Evolutionary conservation across 2,329 filamentous ascomycete species (phyloP), one percentile per base, ranked within the genome.

Genomic region (Xylaria sp.): DNA sequence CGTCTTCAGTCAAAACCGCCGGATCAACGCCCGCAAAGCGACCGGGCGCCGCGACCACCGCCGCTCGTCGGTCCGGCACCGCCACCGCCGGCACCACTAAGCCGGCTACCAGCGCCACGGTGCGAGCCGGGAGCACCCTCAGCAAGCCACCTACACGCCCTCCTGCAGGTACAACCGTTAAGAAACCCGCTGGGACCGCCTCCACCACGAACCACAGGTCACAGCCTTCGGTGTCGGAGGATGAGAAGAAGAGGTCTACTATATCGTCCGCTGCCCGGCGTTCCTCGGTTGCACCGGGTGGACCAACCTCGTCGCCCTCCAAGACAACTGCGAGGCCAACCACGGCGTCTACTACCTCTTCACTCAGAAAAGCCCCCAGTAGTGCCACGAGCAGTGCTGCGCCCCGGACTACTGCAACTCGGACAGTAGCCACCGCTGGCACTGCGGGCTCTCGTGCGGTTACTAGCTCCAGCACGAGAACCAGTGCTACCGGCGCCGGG

Each of bases 81-180:
- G 74, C 78, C 12, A 72, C 76, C 20, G 69, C 71, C 8, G 63
- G 73, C 15, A 66, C 73, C n/a, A 67, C 78, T 2, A 79, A 75
- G 69, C 75, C 75, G 18, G 58, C 80, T 10, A 75, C 69, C 25
- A 54, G 74, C 56, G 72, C 82, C 48, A 67, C 78, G 41, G 67
- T 78, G 56, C 82, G 82, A 68, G 74, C 81, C n/a, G 75, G 80
- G 31, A 78, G 81, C 60, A 82, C 81, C 51, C 70, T 86, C 65
- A 82, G 74, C 79, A 86, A 87, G 77, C 84, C 84, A 50, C 83
- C 84, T 1, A 84, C 84, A 23, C 84, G 85, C 2, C 82, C 85
- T 51, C 80, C 84, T n/a, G 73, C 78, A 1, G 79, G 79, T 20
- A 73, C 76, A n/a, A 72, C 80, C 28, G 75, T 81, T 50, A 81